phyloP scores from a whole-genome alignment of 75 land plant species.

The Pinus taeda region DNA sequence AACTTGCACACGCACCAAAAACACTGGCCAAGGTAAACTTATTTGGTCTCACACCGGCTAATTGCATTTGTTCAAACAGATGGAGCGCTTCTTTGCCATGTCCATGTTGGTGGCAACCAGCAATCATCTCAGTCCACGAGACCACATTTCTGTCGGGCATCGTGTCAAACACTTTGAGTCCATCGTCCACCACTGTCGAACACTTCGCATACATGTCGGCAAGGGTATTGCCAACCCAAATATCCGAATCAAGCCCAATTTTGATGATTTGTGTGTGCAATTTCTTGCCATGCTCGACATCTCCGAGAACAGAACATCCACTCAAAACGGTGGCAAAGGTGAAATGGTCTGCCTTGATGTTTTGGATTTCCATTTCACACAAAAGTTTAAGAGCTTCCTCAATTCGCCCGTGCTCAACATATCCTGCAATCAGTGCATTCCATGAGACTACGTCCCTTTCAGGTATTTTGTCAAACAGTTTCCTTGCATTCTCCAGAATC shows the following conservation, averaged over 20 bases:
- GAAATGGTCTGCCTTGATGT: slow-evolving; percentile 27
- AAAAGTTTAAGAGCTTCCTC: slow-evolving; percentile 42
- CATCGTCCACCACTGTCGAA: slow-evolving; percentile 32
- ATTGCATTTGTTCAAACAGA: not conserved
- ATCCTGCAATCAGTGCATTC: slow-evolving; percentile 61
- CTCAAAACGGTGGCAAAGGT: slow-evolving; percentile 36
- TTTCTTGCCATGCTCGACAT: slow-evolving; percentile 24
- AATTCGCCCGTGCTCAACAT: slow-evolving; percentile 25
- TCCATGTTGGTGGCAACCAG: slow-evolving; percentile 13
- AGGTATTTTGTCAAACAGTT: slow-evolving; percentile 18
- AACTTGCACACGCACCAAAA: slow-evolving; percentile 15
- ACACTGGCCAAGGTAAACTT: not conserved
- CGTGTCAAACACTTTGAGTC: slow-evolving; percentile 16
- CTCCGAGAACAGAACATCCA: slow-evolving; percentile 36
- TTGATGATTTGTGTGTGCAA: slow-evolving; percentile 30
- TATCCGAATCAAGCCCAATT: slow-evolving; percentile 26
- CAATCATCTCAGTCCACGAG: slow-evolving; percentile 24
- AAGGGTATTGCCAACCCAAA: slow-evolving; percentile 25
- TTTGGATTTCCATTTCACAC: slow-evolving; percentile 40
- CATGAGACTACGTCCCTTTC: slow-evolving; percentile 36
- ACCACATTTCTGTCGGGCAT: not conserved
- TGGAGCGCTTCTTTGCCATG: slow-evolving; percentile 6
- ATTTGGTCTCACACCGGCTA: not conserved
- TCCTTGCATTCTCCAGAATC: slow-evolving; percentile 9
- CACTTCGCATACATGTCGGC: slow-evolving; percentile 50